A percentile compares a stretch with the other conserved stretches of the same genome.
Conservation (phyloP, 306 rosid species). For the Hylodesmum podocarpum region DNA sequence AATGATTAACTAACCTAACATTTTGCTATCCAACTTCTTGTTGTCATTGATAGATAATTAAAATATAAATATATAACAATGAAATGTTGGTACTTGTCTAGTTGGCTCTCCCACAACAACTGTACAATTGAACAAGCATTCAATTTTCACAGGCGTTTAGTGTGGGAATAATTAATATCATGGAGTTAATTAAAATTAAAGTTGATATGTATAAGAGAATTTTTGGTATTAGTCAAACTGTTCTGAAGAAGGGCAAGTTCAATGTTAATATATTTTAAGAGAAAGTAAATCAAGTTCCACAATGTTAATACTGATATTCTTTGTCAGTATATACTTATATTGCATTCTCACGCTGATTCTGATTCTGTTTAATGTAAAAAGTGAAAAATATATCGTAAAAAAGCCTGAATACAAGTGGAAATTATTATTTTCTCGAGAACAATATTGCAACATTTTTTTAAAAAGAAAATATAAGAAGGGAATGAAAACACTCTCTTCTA, state of each 20-base stretch:
- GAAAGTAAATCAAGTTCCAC: not conserved
- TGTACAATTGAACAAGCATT: not conserved
- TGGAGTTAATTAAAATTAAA: not conserved
- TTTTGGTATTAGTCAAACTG: not conserved
- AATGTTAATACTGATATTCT: not conserved
- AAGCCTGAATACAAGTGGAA: not conserved
- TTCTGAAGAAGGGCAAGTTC: not conserved
- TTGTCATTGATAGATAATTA: not conserved
- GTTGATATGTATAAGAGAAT: not conserved
- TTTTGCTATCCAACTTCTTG: not conserved
- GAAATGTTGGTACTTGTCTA: not conserved
- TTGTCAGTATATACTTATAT: not conserved
- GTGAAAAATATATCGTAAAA: too few species aligned
- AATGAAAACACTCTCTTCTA: too few species aligned
- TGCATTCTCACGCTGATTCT: not conserved
- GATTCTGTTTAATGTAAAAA: not conserved
- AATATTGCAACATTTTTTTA: too few species aligned
- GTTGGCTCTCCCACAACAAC: not conserved
- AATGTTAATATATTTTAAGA: not conserved
- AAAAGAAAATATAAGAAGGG: too few species aligned
- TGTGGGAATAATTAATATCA: not conserved
- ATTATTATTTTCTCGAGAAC: not conserved
- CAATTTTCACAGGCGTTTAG: not conserved
- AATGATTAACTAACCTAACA: not conserved
- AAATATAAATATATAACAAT: not conserved